These are phyloP conservation scores for Boechera stricta DNA, from an alignment of 345 rosid genomes.

Conservation along the genomic window DNA sequence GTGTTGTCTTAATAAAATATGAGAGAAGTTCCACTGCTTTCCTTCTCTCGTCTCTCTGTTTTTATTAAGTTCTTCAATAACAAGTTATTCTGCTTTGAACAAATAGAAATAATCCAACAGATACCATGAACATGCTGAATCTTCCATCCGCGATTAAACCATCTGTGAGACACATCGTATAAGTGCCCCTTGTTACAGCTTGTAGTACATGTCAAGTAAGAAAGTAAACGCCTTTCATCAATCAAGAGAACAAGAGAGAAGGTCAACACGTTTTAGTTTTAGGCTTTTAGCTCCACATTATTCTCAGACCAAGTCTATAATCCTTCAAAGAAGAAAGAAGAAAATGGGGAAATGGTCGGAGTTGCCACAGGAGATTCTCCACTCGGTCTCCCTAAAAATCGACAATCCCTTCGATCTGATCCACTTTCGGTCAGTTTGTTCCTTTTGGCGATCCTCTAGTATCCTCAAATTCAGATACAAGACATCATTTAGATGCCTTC, in stretches of 20 bases:
- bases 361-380: constrained; percentile 41
- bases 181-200: neutral
- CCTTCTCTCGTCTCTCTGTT: too few relatives aligned
- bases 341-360: constrained; percentile 44
- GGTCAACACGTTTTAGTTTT: constrained; percentile 12
- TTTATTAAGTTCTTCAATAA: too few relatives aligned
- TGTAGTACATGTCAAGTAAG: neutral
- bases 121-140: too few relatives aligned
- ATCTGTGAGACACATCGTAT: too few relatives aligned
- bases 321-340: neutral
- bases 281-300: constrained; percentile 5
- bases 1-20: too few relatives aligned
- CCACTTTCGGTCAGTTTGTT: constrained; percentile 49
- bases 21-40: too few relatives aligned
- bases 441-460: constrained; percentile 41
- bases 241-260: constrained; percentile 3
- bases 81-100: too few relatives aligned
- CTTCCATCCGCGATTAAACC: too few relatives aligned
- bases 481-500: constrained; percentile 3
- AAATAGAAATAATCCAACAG: too few relatives aligned
- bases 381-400: constrained; percentile 20
- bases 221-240: constrained; percentile 15
- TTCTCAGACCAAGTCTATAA: neutral
- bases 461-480: constrained; percentile 1
- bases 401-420: constrained; percentile 35